These are phyloP conservation scores for Ophiostoma sp. DNA, from an alignment of 2,329 filamentous ascomycete species.

Conservation along the genomic window DNA sequence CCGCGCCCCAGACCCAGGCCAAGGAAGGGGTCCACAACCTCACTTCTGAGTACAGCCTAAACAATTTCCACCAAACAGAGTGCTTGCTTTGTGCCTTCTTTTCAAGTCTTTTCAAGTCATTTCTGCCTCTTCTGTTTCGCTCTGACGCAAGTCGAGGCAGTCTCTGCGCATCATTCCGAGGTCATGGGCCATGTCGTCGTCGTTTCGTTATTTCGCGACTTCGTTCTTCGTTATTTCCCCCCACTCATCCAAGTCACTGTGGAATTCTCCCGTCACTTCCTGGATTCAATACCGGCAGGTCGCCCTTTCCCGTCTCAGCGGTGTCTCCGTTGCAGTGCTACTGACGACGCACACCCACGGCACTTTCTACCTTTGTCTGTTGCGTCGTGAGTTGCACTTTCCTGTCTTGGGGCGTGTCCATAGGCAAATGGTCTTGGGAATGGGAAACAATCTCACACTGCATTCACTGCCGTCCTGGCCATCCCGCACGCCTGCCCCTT, in stretches of 20 bases:
- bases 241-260: not conserved
- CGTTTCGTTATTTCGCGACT: not conserved
- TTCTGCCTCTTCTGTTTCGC: not conserved
- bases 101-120: not conserved
- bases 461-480: not conserved
- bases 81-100: slow-evolving; percentile 8
- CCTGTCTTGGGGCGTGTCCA: not conserved
- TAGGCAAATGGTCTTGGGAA: not conserved
- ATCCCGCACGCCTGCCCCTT: slow-evolving; percentile 1
- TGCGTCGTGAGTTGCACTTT: not conserved
- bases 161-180: not conserved
- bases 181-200: not conserved
- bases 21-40: slow-evolving; percentile 4
- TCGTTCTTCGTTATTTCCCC: not conserved
- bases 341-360: not conserved
- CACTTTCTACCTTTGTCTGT: not conserved
- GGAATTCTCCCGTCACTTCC: not conserved
- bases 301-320: slow-evolving; percentile 6
- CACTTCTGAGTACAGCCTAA: not conserved
- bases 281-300: not conserved
- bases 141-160: not conserved
- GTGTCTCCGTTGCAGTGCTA: slow-evolving; percentile 16
- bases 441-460: not conserved
- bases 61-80: slow-evolving; percentile 19
- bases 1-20: not conserved